Conservation (phyloP, 306 rosid genomes). For the Fragaria vesca region DNA sequence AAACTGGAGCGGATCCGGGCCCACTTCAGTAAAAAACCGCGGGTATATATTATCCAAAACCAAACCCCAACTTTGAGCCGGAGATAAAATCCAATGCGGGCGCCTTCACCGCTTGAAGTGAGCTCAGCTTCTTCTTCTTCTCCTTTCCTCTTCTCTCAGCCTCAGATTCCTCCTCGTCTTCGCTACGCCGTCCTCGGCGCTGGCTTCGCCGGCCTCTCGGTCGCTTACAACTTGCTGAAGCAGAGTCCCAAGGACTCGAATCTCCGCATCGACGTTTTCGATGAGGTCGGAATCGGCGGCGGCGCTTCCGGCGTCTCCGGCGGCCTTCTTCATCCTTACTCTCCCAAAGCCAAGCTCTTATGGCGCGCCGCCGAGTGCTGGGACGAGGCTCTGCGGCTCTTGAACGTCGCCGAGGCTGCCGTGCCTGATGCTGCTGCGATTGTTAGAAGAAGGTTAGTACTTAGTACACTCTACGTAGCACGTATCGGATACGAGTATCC, state of each 20-base stretch:
- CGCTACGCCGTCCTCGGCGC: slow-evolving; percentile 95
- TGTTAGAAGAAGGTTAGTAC: slow-evolving; percentile 51
- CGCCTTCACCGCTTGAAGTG: not conserved
- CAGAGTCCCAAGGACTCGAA: slow-evolving; percentile 59
- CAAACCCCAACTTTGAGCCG: not conserved
- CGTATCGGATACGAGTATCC: too few species aligned
- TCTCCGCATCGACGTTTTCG: slow-evolving; percentile 59
- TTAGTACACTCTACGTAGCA: too few species aligned
- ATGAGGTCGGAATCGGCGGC: slow-evolving; percentile 86
- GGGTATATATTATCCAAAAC: not conserved
- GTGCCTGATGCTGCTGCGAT: slow-evolving; percentile 24
- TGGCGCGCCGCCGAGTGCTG: slow-evolving; percentile 90
- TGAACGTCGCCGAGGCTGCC: slow-evolving; percentile 69
- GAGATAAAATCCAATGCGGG: not conserved
- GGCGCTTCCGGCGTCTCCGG: slow-evolving; percentile 94
- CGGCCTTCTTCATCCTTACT: slow-evolving; percentile 94
- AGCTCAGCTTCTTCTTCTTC: not conserved
- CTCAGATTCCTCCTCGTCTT: slow-evolving; percentile 13
- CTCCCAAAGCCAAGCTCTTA: slow-evolving; percentile 83
- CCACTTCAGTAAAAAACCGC: not conserved
- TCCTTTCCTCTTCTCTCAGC: not conserved
- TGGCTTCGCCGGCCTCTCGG: slow-evolving; percentile 90
- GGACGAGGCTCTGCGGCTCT: slow-evolving; percentile 73
- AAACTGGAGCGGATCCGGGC: too few species aligned
- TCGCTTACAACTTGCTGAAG: slow-evolving; percentile 80